phyloP scores from a whole-genome alignment of 2,329 filamentous ascomycete genomes.

The Apiospora aurea region DNA sequence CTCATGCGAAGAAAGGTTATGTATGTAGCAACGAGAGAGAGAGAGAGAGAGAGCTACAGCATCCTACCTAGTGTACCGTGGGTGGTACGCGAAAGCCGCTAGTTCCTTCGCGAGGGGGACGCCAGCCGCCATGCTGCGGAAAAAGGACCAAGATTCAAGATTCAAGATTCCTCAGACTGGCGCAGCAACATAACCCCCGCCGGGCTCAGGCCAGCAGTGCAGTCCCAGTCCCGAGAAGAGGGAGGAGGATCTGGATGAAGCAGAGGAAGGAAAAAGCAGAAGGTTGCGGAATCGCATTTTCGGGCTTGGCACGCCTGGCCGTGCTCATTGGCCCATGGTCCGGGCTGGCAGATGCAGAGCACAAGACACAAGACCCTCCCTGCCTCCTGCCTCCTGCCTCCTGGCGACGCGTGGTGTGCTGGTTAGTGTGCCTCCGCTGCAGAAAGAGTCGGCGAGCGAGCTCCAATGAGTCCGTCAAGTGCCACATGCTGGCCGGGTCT shows the following conservation, averaged over 20 bases:
- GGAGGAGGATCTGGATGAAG: background rate
- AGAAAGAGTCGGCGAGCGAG: background rate
- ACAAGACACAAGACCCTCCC: background rate
- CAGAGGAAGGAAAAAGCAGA: background rate
- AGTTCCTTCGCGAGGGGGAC: background rate
- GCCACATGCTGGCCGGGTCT: constrained; percentile 10
- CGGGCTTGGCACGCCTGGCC: background rate
- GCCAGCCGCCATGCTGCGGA: background rate
- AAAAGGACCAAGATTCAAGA: background rate
- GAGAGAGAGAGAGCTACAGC: too few relatives aligned
- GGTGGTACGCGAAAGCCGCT: background rate
- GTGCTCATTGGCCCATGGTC: constrained; percentile 10
- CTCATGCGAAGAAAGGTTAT: background rate
- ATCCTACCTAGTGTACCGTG: background rate
- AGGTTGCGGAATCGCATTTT: background rate
- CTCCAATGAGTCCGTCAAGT: constrained; percentile 13
- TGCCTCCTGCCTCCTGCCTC: background rate
- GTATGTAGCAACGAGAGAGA: background rate
- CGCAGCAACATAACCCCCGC: background rate
- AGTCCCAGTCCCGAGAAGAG: background rate
- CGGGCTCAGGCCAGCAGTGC: background rate
- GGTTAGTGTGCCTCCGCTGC: background rate
- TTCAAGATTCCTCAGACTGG: constrained; percentile 2
- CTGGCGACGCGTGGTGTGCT: background rate
- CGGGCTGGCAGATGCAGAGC: constrained; percentile 16